These are phyloP conservation scores for Paramecium octaurelia DNA, from an alignment of 73 alveolate genomes.

Conservation along the genomic window DNA sequence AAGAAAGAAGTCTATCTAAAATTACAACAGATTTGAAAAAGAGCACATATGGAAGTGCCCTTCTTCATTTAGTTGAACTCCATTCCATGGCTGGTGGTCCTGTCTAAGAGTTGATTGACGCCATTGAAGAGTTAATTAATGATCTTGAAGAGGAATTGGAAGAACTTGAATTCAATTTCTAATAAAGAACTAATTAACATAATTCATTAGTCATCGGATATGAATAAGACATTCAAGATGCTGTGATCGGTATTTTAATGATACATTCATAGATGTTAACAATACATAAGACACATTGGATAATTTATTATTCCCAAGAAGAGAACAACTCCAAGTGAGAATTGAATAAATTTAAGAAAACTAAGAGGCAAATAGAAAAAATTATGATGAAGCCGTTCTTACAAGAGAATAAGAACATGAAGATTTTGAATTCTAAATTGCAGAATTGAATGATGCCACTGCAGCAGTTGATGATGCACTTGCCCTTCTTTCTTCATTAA, in stretches of 20 bases:
- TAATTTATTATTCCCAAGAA: constrained; percentile 52
- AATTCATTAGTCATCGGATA: constrained; percentile 34
- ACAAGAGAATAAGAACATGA: constrained; percentile 47
- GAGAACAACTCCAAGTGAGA: constrained; percentile 5
- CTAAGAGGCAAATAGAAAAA: constrained; percentile 42
- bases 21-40: constrained; percentile 10
- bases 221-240: constrained; percentile 43
- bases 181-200: constrained; percentile 19
- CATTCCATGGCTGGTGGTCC: constrained; percentile 52
- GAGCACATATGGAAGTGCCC: constrained; percentile 32
- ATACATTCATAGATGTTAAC: background rate
- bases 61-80: constrained; percentile 33
- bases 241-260: background rate
- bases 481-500: constrained; percentile 1
- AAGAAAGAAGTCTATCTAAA: constrained; percentile 36
- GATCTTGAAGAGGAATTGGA: constrained; percentile 23
- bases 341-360: constrained; percentile 24
- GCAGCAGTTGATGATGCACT: constrained; percentile 50
- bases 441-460: constrained; percentile 44
- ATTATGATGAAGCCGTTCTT: constrained; percentile 30
- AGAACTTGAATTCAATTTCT: constrained; percentile 19
- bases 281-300: constrained; percentile 30
- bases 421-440: constrained; percentile 17
- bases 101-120: constrained; percentile 48
- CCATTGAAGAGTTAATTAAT: constrained; percentile 41